Evolutionary conservation across 1,139 yeast species (phyloP).

Genomic region (Debaryomyces fabryi): DNA sequence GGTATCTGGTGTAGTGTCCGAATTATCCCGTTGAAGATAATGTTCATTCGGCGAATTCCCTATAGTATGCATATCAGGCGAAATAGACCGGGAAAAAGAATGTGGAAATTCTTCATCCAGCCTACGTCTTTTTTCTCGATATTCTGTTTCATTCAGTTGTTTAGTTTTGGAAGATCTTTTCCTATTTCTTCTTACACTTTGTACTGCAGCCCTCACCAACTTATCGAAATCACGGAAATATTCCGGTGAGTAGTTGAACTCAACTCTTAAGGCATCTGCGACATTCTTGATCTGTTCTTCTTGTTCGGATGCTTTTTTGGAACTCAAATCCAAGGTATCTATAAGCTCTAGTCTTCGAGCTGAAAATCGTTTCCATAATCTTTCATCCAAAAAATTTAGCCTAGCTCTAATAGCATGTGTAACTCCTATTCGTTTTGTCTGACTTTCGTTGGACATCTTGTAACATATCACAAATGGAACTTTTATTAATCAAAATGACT

Average conservation of each 20-base stretch:
- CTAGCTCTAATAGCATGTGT: slow-evolving; percentile 77
- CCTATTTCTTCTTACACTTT: slow-evolving; percentile 53
- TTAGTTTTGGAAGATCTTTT: slow-evolving; percentile 43
- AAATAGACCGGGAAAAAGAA: slow-evolving; percentile 1
- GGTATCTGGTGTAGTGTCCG: background rate
- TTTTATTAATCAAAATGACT: background rate
- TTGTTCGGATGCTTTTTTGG: slow-evolving; percentile 89
- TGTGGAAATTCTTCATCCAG: background rate
- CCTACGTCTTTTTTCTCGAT: slow-evolving; percentile 9
- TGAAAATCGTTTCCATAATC: slow-evolving; percentile 85
- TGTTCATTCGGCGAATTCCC: background rate
- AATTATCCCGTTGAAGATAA: background rate
- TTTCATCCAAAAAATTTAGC: slow-evolving; percentile 77
- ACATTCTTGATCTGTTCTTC: slow-evolving; percentile 77
- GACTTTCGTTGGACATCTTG: slow-evolving; percentile 2
- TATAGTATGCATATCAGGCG: background rate
- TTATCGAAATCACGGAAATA: slow-evolving; percentile 77
- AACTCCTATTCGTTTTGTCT: slow-evolving; percentile 51
- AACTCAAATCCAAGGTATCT: slow-evolving; percentile 74
- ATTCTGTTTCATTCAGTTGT: slow-evolving; percentile 8
- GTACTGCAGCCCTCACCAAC: slow-evolving; percentile 90
- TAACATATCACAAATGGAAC: background rate
- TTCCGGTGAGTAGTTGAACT: slow-evolving; percentile 68
- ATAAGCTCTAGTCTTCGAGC: slow-evolving; percentile 86
- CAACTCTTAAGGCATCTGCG: slow-evolving; percentile 72